Evolutionary conservation across 345 rosid species (phyloP).

Genomic region (Eucalyptus pauciflora): DNA sequence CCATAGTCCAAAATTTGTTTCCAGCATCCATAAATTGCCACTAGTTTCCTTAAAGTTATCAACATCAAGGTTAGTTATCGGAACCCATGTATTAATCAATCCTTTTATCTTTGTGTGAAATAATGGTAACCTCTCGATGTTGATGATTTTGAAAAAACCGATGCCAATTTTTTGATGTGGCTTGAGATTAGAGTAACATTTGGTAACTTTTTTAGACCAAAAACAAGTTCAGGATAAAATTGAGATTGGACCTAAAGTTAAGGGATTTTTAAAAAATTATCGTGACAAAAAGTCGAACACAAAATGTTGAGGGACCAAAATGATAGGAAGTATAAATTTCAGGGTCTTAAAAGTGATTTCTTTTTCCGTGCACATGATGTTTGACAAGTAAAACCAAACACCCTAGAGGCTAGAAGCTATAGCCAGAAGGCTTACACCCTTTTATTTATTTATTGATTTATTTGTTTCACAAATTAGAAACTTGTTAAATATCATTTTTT

Average conservation of each 20-base stretch:
- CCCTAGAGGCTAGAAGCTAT: neutral
- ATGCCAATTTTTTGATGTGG: neutral
- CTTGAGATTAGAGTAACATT: neutral
- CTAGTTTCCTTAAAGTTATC: neutral
- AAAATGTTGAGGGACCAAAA: neutral
- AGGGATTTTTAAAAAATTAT: neutral
- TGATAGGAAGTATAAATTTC: neutral
- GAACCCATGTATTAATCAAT: neutral
- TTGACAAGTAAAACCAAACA: neutral
- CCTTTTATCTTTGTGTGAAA: accelerated
- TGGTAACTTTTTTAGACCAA: too few relatives aligned
- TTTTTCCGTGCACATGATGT: neutral
- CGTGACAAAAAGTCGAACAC: too few relatives aligned
- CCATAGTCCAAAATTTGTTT: too few relatives aligned
- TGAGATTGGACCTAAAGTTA: accelerated
- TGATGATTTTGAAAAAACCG: neutral
- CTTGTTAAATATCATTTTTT: neutral
- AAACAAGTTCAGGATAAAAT: neutral
- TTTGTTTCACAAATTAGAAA: neutral
- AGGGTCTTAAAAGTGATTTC: neutral
- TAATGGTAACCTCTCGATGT: accelerated
- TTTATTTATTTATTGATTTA: neutral
- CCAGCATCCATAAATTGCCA: neutral
- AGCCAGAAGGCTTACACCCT: neutral
- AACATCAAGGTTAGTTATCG: neutral